phyloP scores from a whole-genome alignment of 2,329 filamentous ascomycete species.

The Immersiporthe knoxdaviesiana region DNA sequence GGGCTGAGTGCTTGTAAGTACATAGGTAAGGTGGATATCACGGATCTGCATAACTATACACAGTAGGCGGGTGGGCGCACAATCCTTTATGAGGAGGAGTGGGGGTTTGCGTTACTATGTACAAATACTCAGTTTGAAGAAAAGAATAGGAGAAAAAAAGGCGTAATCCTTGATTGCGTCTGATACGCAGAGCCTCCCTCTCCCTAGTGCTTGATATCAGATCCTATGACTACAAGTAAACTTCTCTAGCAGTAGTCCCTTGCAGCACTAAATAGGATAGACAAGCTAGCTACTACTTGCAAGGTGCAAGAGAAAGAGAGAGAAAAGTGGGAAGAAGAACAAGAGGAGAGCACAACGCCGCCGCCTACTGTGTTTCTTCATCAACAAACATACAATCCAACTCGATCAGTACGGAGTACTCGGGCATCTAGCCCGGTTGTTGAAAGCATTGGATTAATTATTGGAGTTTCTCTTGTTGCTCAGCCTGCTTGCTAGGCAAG shows the following conservation, averaged over 20 bases:
- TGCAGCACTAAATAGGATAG: not conserved
- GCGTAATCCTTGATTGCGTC: not conserved
- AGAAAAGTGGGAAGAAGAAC: no score
- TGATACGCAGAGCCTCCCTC: not conserved
- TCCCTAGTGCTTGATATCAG: not conserved
- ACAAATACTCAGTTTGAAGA: not conserved
- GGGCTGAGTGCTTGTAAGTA: no score
- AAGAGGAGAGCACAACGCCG: no score
- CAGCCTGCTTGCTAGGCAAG: not conserved
- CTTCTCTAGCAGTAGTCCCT: not conserved
- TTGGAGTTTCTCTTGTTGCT: not conserved
- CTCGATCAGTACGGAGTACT: not conserved
- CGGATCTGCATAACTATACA: no score
- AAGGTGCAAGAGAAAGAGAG: no score
- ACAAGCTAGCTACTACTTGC: not conserved
- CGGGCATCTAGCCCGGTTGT: not conserved
- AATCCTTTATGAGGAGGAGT: not conserved
- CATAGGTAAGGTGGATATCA: no score
- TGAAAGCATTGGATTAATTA: accelerated
- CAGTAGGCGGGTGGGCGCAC: no score
- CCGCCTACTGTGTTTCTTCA: not conserved
- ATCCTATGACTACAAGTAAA: not conserved
- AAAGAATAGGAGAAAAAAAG: not conserved
- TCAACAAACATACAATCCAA: not conserved
- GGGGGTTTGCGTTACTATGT: no score